Evolutionary conservation across 2,329 filamentous ascomycete species (phyloP).

Genomic region (Alternaria hordeiaustralica): DNA sequence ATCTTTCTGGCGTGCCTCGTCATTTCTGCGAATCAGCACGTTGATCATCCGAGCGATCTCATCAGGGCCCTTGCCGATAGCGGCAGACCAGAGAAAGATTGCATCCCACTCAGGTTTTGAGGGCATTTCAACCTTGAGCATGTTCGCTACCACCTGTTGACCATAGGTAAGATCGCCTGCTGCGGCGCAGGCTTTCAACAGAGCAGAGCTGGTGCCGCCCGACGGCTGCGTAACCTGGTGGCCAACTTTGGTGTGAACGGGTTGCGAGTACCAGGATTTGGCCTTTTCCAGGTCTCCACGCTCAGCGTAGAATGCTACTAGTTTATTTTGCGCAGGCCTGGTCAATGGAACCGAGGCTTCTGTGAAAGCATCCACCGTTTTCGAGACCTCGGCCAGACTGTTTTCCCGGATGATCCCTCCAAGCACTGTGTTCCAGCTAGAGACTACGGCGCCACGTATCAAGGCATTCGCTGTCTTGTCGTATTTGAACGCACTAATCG

Average conservation of each 20-base stretch:
- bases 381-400: constrained; percentile 63
- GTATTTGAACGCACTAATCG: constrained; percentile 13
- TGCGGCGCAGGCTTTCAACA: constrained; percentile 64
- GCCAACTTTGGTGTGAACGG: constrained; percentile 48
- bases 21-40: constrained; percentile 64
- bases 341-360: constrained; percentile 48
- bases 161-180: constrained; percentile 39
- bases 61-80: constrained; percentile 73
- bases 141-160: constrained; percentile 52
- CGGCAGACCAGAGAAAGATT: constrained; percentile 76
- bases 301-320: constrained; percentile 69
- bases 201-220: constrained; percentile 56
- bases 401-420: constrained; percentile 68
- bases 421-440: constrained; percentile 54
- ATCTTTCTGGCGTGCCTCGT: constrained; percentile 50
- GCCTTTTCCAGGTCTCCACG: constrained; percentile 65
- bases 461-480: constrained; percentile 5
- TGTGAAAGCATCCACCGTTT: constrained; percentile 62
- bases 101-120: constrained; percentile 71
- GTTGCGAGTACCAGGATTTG: constrained; percentile 70
- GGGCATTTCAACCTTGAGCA: constrained; percentile 40
- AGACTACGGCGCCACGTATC: not conserved
- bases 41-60: constrained; percentile 76
- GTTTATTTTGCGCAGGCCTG: constrained; percentile 51
- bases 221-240: constrained; percentile 8